Base-by-base conservation (phyloP, 2,329 filamentous ascomycete genomes). In the Fusarium caatingaense region DNA sequence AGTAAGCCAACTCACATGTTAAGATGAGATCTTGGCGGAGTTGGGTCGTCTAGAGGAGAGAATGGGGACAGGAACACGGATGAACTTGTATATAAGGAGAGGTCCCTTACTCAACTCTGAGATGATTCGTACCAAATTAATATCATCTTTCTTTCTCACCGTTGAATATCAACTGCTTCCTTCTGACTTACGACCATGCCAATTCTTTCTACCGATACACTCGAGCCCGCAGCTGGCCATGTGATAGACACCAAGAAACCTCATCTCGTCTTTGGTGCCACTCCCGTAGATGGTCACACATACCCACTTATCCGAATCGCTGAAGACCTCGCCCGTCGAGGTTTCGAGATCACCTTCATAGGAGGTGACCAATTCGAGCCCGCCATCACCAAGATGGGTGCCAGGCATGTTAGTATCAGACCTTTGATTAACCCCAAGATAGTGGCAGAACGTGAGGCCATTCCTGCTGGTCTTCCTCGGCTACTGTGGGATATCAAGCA, bases 271-370 rank as follows among this genome's bases (percentile, higher is more conserved):
- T 75, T 77, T 37, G 62, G 70, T 2, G 72, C 77, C 6, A 71
- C 74, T 13, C 69, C 76, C 3, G 72, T 66, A 10, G 60, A 78
- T 3, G 79, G 80, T 23, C 80, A 81, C 67, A 76, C 73, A 5
- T 56, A 68, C 20, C 77, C 77, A 1, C 55, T 80, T 0, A 40
- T 78, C 2, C 75, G 75, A 27, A 76, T 84, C n/a, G 79, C 79
- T 2, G 72, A 72, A 7, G 74, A 80, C 25, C 75, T 85, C 12
- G 69, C 81, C 15, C 66, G 73, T 13, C 74, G 78, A 8, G 83
- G 82, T 6, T 85, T 83, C 59, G 74, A 80, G 11, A 74, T 83
- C 5, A 82, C 79, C 4, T 82, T 84, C 66, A 78, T 85, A 20
- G 77, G 77, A 8, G 80, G 80, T 3, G 70, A 74, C 1, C 66